Conservation (phyloP, 495 filamentous ascomycete genomes). For the Podospora appendiculata region DNA sequence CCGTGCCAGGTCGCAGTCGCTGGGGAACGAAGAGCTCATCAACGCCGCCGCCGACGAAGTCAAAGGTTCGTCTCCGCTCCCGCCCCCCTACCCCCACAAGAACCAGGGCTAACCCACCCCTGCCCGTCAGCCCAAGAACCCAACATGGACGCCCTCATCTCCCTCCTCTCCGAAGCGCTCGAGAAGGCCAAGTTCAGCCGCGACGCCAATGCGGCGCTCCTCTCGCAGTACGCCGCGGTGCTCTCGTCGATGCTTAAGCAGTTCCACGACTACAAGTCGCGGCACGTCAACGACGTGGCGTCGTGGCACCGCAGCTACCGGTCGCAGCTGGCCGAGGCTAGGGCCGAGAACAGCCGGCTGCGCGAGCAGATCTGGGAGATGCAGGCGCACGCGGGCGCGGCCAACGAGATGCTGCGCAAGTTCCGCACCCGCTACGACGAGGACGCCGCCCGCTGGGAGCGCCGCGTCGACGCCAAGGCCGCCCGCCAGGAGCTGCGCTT, state of each 20-base stretch:
- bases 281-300: constrained; percentile 41
- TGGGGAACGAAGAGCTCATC: constrained; percentile 46
- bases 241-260: constrained; percentile 41
- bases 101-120: constrained; percentile 1
- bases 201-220: constrained; percentile 44
- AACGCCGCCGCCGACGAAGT: constrained; percentile 38
- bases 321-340: constrained; percentile 47
- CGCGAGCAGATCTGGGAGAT: constrained; percentile 51
- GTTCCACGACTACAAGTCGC: constrained; percentile 46
- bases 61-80: constrained; percentile 27
- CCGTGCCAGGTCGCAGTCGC: constrained; percentile 34
- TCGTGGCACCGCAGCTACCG: constrained; percentile 51
- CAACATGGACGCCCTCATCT: constrained; percentile 45
- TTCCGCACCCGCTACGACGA: constrained; percentile 43
- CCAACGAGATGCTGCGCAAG: constrained; percentile 40
- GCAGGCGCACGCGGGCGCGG: constrained; percentile 40
- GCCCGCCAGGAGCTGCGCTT: constrained; percentile 41
- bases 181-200: constrained; percentile 43
- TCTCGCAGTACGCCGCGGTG: constrained; percentile 38
- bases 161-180: constrained; percentile 43
- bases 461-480: constrained; percentile 33
- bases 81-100: neutral
- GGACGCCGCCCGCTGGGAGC: constrained; percentile 36
- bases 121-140: constrained; percentile 32
- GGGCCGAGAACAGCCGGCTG: constrained; percentile 47